A percentile compares a stretch with the other conserved stretches of the same genome.
These are phyloP conservation scores for Epichloe sp. DNA, from an alignment of 2,329 filamentous ascomycete species.

Conservation along the genomic window DNA sequence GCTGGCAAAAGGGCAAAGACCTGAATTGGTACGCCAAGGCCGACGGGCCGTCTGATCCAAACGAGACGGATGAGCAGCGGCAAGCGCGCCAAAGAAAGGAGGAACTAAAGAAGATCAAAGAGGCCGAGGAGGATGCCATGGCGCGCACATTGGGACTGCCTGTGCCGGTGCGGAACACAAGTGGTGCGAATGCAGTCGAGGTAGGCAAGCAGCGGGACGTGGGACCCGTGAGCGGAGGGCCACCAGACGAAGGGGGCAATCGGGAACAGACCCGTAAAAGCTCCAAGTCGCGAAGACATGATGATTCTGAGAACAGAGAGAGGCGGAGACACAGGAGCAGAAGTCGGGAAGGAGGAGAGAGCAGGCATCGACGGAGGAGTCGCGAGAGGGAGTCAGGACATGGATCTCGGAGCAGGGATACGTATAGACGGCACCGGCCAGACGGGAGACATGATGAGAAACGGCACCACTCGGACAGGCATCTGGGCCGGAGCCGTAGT, in stretches of 20 bases:
- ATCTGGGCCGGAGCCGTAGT: conserved; percentile 4
- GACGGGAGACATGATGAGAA: conserved; percentile 3
- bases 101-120: conserved; percentile 71
- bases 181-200: conserved; percentile 56
- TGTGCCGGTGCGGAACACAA: conserved; percentile 44
- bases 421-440: neutral
- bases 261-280: conserved; percentile 13
- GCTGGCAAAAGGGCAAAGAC: conserved; percentile 73
- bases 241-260: conserved; percentile 13
- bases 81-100: conserved; percentile 52
- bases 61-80: conserved; percentile 46
- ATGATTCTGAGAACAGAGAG: conserved; percentile 18
- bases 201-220: conserved; percentile 31
- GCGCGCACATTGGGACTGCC: conserved; percentile 71
- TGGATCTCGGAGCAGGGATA: conserved; percentile 9
- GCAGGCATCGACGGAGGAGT: conserved; percentile 17
- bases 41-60: conserved; percentile 29
- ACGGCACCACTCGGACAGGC: conserved; percentile 2
- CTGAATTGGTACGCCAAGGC: conserved; percentile 52
- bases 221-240: conserved; percentile 13
- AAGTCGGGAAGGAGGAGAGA: conserved; percentile 16
- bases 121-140: conserved; percentile 87
- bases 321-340: conserved; percentile 23
- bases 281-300: conserved; percentile 19
- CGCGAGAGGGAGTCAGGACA: conserved; percentile 7